These are phyloP conservation scores for Balamuthia mandrillaris DNA, from an alignment of 208 protist genomes.

Conservation along the genomic window DNA sequence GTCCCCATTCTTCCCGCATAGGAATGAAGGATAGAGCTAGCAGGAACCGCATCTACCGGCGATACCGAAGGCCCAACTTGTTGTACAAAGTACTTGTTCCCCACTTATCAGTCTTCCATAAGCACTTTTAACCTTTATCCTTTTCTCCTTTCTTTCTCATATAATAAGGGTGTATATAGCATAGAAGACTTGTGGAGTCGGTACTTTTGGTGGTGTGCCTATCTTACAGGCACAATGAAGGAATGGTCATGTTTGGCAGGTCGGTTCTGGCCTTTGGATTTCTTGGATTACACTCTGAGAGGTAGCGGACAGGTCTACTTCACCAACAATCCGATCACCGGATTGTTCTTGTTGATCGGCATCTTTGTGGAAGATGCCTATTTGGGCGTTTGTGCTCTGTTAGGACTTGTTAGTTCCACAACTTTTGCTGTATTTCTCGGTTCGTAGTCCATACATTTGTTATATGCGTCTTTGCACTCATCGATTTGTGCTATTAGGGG, in stretches of 20 bases:
- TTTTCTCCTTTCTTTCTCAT: no score
- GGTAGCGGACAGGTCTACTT: neutral
- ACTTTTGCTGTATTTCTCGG: neutral
- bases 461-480: neutral
- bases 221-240: neutral
- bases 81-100: no score
- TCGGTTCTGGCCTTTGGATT: neutral
- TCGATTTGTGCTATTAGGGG: no score
- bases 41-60: no score
- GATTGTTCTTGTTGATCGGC: neutral
- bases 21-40: no score
- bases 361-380: neutral
- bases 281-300: neutral
- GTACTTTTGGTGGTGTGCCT: neutral
- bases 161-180: no score
- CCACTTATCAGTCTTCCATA: no score
- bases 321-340: slow-evolving; percentile 8
- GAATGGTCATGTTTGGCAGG: neutral
- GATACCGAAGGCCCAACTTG: no score
- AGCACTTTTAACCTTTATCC: no score
- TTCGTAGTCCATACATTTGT: neutral
- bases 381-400: neutral
- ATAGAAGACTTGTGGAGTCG: no score
- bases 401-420: neutral
- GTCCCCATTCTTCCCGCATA: no score